Percentiles rank a stretch among this genome's conserved stretches.
Evolutionary conservation across 768 basidiomycete species (phyloP).

Genomic region (Mycena alexandri): DNA sequence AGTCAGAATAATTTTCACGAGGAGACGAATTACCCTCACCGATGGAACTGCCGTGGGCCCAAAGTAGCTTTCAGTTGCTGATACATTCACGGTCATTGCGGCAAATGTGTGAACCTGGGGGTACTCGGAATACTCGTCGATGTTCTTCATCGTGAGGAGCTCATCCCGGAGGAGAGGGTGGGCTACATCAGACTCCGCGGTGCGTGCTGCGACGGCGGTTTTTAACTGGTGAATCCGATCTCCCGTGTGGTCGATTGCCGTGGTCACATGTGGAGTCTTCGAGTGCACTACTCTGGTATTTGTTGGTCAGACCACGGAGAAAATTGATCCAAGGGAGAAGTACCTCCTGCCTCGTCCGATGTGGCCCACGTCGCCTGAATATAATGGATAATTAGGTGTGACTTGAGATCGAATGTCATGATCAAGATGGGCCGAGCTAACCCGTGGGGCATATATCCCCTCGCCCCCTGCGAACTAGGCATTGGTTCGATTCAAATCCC

Average conservation of each 20-base stretch:
- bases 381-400: not conserved
- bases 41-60: conserved; percentile 30
- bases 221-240: conserved; percentile 24
- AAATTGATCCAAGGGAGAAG: not conserved
- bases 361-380: conserved; percentile 8
- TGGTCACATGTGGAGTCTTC: conserved; percentile 6
- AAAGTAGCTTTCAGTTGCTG: conserved; percentile 20
- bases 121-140: not conserved
- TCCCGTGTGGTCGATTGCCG: conserved; percentile 17
- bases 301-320: not conserved
- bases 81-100: conserved; percentile 4
- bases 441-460: conserved; percentile 20
- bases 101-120: conserved; percentile 8
- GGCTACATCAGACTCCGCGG: too few species aligned
- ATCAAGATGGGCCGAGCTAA: too few species aligned
- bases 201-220: conserved; percentile 12
- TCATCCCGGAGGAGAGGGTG: conserved; percentile 16
- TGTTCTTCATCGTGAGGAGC: conserved; percentile 10
- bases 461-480: conserved; percentile 3
- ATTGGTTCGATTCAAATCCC: not conserved
- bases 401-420: too few species aligned
- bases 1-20: not conserved
- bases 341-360: conserved; percentile 13
- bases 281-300: conserved; percentile 19
- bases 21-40: conserved; percentile 1